Conservation (phyloP, 148 eudicot genomes). For the Rhododendron griersonianum region DNA sequence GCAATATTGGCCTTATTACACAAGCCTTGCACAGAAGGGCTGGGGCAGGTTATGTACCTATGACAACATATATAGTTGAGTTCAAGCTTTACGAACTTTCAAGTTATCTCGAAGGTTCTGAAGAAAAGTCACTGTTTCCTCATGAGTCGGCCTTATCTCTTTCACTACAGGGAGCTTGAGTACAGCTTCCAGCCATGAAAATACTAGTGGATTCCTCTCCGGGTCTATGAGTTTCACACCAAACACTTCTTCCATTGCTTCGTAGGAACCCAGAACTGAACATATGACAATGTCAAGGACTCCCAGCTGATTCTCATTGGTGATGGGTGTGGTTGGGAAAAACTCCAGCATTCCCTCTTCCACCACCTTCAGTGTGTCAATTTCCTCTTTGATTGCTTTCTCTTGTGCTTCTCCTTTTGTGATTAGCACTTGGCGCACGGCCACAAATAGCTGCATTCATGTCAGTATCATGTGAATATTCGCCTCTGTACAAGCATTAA, state of each 20-base stretch:
- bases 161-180: constrained; percentile 21
- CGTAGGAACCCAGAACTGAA: constrained; percentile 12
- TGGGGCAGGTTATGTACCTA: background rate
- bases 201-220: constrained; percentile 20
- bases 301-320: constrained; percentile 13
- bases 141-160: constrained; percentile 20
- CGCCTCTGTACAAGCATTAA: background rate
- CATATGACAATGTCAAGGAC: constrained; percentile 27
- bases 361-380: constrained; percentile 18
- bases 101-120: background rate
- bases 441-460: constrained; percentile 16
- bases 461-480: background rate
- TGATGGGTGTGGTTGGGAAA: constrained; percentile 7
- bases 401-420: constrained; percentile 13
- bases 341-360: constrained; percentile 22
- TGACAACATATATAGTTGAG: background rate
- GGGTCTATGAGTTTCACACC: constrained; percentile 21
- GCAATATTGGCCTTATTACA: background rate
- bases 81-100: background rate
- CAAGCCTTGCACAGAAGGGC: background rate
- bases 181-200: constrained; percentile 17
- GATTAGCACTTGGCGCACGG: background rate
- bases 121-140: constrained; percentile 15
- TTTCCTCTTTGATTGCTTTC: constrained; percentile 13
- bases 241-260: constrained; percentile 21